Evolutionary conservation across 148 eudicot genomes (phyloP).

Genomic region (Fallopia convolvulus): DNA sequence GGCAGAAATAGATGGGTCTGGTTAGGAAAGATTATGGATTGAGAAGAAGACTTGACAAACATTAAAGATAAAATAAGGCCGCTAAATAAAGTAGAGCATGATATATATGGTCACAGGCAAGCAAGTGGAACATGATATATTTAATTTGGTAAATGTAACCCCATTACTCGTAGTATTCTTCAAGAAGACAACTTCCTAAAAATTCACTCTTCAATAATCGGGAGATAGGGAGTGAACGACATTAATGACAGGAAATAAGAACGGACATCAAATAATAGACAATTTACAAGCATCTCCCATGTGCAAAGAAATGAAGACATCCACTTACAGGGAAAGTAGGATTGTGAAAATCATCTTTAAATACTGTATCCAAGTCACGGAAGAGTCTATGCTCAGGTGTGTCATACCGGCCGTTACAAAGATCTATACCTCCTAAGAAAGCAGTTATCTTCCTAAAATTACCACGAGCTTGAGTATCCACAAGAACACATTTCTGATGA

Average conservation of each 20-base stretch:
- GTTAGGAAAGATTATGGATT: neutral
- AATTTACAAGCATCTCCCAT: neutral
- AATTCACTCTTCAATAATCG: neutral
- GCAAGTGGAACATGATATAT: neutral
- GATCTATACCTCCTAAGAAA: slow-evolving; percentile 87
- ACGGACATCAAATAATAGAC: neutral
- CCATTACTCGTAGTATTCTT: neutral
- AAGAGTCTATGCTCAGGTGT: slow-evolving; percentile 92
- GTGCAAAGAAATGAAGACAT: slow-evolving; percentile 2
- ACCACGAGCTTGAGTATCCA: slow-evolving; percentile 84
- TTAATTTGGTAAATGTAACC: neutral
- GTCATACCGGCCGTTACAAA: slow-evolving; percentile 98
- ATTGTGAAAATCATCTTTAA: slow-evolving; percentile 72
- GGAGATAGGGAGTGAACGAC: neutral
- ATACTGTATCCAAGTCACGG: slow-evolving; percentile 74
- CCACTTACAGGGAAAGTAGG: slow-evolving; percentile 82
- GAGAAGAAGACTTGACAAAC: neutral
- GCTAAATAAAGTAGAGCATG: neutral
- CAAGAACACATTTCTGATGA: slow-evolving; percentile 98
- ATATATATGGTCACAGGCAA: neutral
- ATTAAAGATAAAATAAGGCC: neutral
- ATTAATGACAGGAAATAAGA: neutral
- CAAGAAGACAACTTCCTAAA: neutral
- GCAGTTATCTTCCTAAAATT: slow-evolving; percentile 83
- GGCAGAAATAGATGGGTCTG: neutral